These are phyloP conservation scores for Citrullus colocynthis DNA, from an alignment of 306 rosid genomes.

Conservation along the genomic window DNA sequence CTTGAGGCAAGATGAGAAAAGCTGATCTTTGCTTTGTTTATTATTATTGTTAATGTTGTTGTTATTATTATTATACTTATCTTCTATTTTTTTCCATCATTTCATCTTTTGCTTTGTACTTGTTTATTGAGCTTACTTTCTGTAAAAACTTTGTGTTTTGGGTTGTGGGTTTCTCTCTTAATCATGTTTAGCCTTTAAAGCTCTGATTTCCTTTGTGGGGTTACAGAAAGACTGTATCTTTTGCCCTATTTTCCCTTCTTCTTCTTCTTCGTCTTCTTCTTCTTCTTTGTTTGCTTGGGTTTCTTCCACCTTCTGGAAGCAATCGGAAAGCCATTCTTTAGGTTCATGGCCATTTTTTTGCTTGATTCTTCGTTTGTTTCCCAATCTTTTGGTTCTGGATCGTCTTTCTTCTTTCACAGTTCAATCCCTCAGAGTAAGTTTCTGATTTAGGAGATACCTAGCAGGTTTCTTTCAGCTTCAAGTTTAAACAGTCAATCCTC, in stretches of 20 bases:
- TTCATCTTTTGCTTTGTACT: constrained; percentile 11
- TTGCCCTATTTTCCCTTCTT: background rate
- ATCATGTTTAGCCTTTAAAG: constrained; percentile 2
- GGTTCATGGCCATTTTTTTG: background rate
- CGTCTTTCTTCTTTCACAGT: background rate
- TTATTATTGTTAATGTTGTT: background rate
- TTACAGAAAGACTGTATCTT: background rate
- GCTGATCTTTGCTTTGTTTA: constrained; percentile 13
- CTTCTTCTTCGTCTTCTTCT: background rate
- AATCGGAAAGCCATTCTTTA: background rate
- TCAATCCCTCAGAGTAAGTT: background rate
- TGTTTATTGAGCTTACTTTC: constrained; percentile 20
- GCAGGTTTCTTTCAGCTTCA: background rate
- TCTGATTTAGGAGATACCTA: background rate
- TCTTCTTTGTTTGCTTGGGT: background rate
- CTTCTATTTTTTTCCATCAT: background rate
- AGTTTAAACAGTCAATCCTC: background rate
- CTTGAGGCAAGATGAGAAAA: constrained; percentile 29
- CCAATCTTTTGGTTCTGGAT: background rate
- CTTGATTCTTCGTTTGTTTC: background rate
- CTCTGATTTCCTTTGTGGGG: constrained; percentile 1
- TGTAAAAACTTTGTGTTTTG: constrained; percentile 15
- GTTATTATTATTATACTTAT: background rate
- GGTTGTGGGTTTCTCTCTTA: constrained; percentile 13
- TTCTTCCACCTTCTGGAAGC: background rate